Evolutionary conservation across 805 yeast genomes (phyloP).

Genomic region (Metschnikowia henanensis): DNA sequence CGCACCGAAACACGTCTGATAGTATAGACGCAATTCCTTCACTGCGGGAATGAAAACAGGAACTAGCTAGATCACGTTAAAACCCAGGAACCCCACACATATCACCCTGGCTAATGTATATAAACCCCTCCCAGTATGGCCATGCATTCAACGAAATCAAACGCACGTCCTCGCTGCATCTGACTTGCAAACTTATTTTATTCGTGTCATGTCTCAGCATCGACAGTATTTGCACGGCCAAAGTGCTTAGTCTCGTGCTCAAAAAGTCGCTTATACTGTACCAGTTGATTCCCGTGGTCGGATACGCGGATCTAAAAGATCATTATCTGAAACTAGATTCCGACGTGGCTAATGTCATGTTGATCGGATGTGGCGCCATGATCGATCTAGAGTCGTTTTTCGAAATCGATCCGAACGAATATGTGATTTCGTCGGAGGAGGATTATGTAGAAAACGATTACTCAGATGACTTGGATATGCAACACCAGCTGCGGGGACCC

Average conservation of each 20-base stretch:
- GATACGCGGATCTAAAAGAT: conserved; percentile 72
- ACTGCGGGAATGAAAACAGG: too few relatives aligned
- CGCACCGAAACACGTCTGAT: too few relatives aligned
- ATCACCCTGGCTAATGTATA: conserved; percentile 53
- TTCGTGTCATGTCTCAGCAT: conserved; percentile 90
- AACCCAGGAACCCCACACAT: not conserved
- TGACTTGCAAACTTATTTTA: conserved; percentile 85
- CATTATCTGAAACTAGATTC: conserved; percentile 67
- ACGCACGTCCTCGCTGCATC: conserved; percentile 77
- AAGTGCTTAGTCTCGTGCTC: conserved; percentile 66
- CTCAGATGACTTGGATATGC: conserved; percentile 22
- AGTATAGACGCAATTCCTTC: too few relatives aligned
- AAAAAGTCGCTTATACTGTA: conserved; percentile 83
- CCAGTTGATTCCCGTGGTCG: conserved; percentile 90
- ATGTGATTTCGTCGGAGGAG: conserved; percentile 31
- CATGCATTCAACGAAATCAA: conserved; percentile 67
- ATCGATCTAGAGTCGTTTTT: conserved; percentile 78
- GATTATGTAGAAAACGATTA: conserved; percentile 15
- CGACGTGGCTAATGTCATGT: conserved; percentile 72
- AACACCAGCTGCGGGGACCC: conserved; percentile 12
- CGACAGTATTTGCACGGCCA: conserved; percentile 90
- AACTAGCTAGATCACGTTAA: too few relatives aligned
- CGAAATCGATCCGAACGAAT: conserved; percentile 58
- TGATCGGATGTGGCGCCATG: conserved; percentile 93
- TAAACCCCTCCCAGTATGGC: conserved; percentile 67